These are phyloP conservation scores for Apophysomyces trapeziformis DNA, from an alignment of 371 early-diverging fungal species.

Conservation along the genomic window DNA sequence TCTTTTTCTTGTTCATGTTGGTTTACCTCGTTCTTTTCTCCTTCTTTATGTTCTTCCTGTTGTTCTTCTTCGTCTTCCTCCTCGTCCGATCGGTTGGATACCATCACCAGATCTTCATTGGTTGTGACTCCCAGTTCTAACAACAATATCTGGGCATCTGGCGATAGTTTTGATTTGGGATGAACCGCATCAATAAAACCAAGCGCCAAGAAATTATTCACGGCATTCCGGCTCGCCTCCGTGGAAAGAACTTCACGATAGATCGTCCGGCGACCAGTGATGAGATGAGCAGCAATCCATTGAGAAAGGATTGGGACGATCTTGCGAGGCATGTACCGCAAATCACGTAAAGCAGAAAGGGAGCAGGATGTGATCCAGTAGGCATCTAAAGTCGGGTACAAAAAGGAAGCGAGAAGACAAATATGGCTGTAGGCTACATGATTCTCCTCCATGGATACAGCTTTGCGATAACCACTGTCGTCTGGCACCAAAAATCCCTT, in stretches of 20 bases:
- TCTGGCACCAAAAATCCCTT: slow-evolving; percentile 28
- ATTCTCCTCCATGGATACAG: slow-evolving; percentile 32
- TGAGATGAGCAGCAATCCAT: slow-evolving; percentile 59
- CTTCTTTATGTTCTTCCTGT: not conserved
- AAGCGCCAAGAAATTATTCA: slow-evolving; percentile 50
- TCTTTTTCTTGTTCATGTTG: no score
- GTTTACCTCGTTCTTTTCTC: not conserved
- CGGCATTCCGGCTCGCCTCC: slow-evolving; percentile 52
- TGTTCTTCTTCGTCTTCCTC: slow-evolving; percentile 1
- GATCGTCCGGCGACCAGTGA: slow-evolving; percentile 51
- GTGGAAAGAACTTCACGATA: slow-evolving; percentile 57
- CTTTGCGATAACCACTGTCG: slow-evolving; percentile 25
- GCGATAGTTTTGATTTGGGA: slow-evolving; percentile 48
- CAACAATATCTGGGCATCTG: slow-evolving; percentile 51
- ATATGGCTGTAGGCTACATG: slow-evolving; percentile 37
- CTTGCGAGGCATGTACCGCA: slow-evolving; percentile 56
- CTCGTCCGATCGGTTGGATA: slow-evolving; percentile 27
- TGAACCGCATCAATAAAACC: slow-evolving; percentile 54
- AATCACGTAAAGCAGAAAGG: slow-evolving; percentile 50
- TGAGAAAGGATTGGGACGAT: slow-evolving; percentile 52
- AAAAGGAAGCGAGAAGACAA: slow-evolving; percentile 49
- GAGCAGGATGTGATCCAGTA: slow-evolving; percentile 60
- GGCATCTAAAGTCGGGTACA: slow-evolving; percentile 55
- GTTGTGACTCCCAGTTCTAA: slow-evolving; percentile 51
- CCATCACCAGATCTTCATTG: slow-evolving; percentile 55